Base-by-base conservation (phyloP, 495 filamentous ascomycete genomes). In the Pseudotulostoma volvatum region DNA sequence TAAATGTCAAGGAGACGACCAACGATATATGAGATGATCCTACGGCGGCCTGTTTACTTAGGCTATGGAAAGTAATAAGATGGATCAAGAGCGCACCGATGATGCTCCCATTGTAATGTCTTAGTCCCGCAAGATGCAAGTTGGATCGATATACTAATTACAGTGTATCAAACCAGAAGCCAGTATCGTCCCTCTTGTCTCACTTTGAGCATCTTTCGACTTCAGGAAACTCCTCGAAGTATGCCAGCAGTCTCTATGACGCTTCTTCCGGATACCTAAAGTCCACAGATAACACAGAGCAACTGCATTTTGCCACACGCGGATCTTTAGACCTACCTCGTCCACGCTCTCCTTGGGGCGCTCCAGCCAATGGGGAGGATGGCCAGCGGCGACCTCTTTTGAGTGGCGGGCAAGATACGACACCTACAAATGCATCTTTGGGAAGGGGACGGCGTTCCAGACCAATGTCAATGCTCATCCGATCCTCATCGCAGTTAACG, bases 121-220 rank as follows among this genome's bases (percentile, higher is more conserved):
- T 50, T 37, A 38, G 34, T 44, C 49, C 32, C 37, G 33, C 50
- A 38, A 36, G 9, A 5, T 28, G 5, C 23, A 28, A 5, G 5
- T 5, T 28, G 5, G 5, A 28, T 11, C 11, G 23, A 28, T 5
- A 5, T 28, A 5, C 11, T 5, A 28, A 5, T 5, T 11, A 5
- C 11, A 11, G 11, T 28, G 11, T 28, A 5, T 11, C 23, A 28
- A 28, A 45, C 28, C 45, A 70, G 66, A 66, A 71, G 64, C 83
- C 90, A 0, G 90, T 97, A 18, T 97, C 90, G 31, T 93, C 88
- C 33, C 66, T 96, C 21, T 72, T 84, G 34, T 90, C 86, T 31
- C 80, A 88, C 53, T 97, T 97, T 51, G 90, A 97, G 66, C 80
- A 80, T 41, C 76, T 93, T 54, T 70, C 77, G 28, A 73, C 72